Evolutionary conservation across 371 early-diverging fungal genomes (phyloP).

Genomic region (Mortierella sp.): DNA sequence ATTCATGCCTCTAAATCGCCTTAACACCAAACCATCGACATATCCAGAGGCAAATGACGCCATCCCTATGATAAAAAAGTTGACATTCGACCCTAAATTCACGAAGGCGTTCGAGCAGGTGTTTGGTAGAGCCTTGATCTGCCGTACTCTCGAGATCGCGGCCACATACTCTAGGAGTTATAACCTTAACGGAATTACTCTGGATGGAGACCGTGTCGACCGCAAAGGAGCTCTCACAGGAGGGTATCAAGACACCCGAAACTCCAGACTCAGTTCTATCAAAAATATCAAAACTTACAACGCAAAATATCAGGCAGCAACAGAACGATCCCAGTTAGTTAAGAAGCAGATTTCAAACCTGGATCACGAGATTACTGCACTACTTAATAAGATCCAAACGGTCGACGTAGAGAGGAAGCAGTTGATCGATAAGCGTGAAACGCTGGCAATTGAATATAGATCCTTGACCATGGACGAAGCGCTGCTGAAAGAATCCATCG

Average conservation of each 20-base stretch:
- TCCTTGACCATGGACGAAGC: slow-evolving; percentile 68
- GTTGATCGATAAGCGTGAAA: slow-evolving; percentile 64
- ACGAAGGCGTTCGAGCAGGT: slow-evolving; percentile 87
- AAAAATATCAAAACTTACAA: slow-evolving; percentile 60
- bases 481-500: slow-evolving; percentile 60
- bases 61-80: slow-evolving; percentile 84
- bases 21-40: slow-evolving; percentile 68
- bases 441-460: slow-evolving; percentile 62
- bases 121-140: slow-evolving; percentile 93
- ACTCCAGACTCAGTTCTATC: slow-evolving; percentile 84
- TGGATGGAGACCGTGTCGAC: slow-evolving; percentile 96
- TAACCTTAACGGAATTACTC: slow-evolving; percentile 87
- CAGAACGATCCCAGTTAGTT: slow-evolving; percentile 58
- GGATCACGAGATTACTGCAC: slow-evolving; percentile 80
- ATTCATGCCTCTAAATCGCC: slow-evolving; percentile 96
- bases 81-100: slow-evolving; percentile 77
- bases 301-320: slow-evolving; percentile 63
- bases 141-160: slow-evolving; percentile 89
- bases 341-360: slow-evolving; percentile 66
- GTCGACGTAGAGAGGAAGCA: slow-evolving; percentile 65
- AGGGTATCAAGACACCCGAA: slow-evolving; percentile 85
- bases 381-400: slow-evolving; percentile 64
- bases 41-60: slow-evolving; percentile 84
- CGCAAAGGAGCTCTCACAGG: slow-evolving; percentile 95
- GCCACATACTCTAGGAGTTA: slow-evolving; percentile 82